phyloP scores from a whole-genome alignment of 352 stramenopile species.

The Globisporangium irregulare region DNA sequence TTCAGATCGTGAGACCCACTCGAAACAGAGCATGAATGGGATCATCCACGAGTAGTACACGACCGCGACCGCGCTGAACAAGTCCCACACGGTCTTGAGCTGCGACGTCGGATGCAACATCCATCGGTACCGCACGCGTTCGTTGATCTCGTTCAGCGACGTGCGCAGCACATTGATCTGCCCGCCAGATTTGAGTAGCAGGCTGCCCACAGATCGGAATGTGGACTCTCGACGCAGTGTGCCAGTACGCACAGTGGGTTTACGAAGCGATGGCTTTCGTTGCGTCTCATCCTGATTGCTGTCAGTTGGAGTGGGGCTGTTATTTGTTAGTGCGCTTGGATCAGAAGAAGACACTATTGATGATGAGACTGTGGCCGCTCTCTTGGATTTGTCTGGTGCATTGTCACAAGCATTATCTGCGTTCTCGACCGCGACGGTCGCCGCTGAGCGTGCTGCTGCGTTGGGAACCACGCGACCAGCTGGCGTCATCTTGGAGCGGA shows the following conservation, averaged over 20 bases:
- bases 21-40: slow-evolving; percentile 66
- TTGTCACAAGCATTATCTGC: not conserved
- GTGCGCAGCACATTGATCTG: slow-evolving; percentile 65
- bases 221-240: slow-evolving; percentile 19
- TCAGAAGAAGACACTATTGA: not conserved
- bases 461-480: slow-evolving; percentile 12
- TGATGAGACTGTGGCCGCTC: not conserved
- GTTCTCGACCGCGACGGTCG: not conserved
- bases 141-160: slow-evolving; percentile 56
- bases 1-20: slow-evolving; percentile 44
- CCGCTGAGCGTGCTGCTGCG: not conserved
- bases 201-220: slow-evolving; percentile 24
- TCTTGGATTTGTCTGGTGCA: not conserved
- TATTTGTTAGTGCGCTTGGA: not conserved
- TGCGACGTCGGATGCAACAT: slow-evolving; percentile 51
- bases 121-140: slow-evolving; percentile 43
- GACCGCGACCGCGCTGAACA: slow-evolving; percentile 50
- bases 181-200: slow-evolving; percentile 20
- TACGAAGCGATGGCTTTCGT: not conserved
- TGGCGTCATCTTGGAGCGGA: slow-evolving; percentile 4
- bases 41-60: slow-evolving; percentile 76
- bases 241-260: not conserved
- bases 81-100: slow-evolving; percentile 55
- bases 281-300: not conserved
- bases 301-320: not conserved